Base-by-base conservation (phyloP, 805 yeast genomes). In the Wickerhamiella siamensis region DNA sequence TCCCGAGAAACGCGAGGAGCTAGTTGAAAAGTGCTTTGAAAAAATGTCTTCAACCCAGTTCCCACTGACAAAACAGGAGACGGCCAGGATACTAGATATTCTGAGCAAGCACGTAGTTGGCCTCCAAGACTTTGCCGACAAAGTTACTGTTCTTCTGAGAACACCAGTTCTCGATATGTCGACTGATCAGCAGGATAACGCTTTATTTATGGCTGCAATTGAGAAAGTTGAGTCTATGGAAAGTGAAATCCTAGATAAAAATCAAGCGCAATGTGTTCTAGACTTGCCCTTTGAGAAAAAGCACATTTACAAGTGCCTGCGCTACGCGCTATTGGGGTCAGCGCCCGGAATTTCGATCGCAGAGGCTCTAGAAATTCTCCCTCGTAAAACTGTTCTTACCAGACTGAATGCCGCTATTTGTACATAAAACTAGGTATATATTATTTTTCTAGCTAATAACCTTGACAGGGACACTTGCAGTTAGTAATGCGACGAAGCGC, bases 301-400 rank as follows among this genome's bases (percentile, higher is more conserved):
- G 32, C 36, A 43, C 16, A 58, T 81, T 1, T 80, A 73, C 53
- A 74, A 72, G 50, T 51, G 75, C 0, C 52, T 82, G 12, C 64
- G 95, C 43, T 77, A 66, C 48, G 87, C 87, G 0, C 55, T 84
- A 19, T 69, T 83, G 12, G 93, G 83, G 0, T 72, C 77, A 5
- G 65, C 65, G 4, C 68, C 94, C 0, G 95, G 95, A 0, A 62
- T 79, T 22, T 74, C 75, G 15, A 62, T 86, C 4, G 80, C 79
- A 0, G 61, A 66, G 4, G 60, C 83, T 26, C 54, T 79, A 16
- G 66, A 67, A 0, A 54, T 80, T 6, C 51, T 84, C 15, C 88
- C 56, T 38, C 26, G 24, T 35, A 14, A 60, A 68, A 58, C n/a
- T 3, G 4, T 34, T 9, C 17, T 31, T 17, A n/a, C 5, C 3